Evolutionary conservation across 148 eudicot genomes (phyloP), one percentile per base, ranked within the genome.

Genomic region (Drosera capensis): DNA sequence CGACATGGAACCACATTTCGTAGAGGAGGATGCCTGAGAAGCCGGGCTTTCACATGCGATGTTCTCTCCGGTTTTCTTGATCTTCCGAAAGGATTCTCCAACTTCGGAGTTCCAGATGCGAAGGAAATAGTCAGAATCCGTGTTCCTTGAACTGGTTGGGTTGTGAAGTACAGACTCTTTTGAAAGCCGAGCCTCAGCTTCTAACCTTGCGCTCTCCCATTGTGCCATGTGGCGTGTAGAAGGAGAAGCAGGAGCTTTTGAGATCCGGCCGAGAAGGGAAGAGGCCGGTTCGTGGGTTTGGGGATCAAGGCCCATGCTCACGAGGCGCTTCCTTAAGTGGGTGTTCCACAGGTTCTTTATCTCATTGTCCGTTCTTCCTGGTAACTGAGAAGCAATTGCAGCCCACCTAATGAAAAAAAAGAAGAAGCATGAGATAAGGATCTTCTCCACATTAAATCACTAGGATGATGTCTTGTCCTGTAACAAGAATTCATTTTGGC

Each of bases 291-390:
- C 82, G 16, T 86, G 96, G n/a, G 94, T 86, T 22, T 63, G 71
- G 4, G 96, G 96, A 20, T 86, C 82, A 8, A 82, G 68, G 35
- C 96, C 96, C 82, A 75, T 73, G 43, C 45, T 45, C 24, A 76
- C 15, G 0, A 86, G 73, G 14, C 94, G 94, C 53, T 77, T 86
- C 70, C 59, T 76, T 38, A 86, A 57, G 57, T 82, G 85, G 5
- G 94, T 86, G 71, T 86, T 86, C 96, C 96, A 86, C 16, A 86
- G 57, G 80, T 86, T 86, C 62, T 86, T 86, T 68, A 86, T 74
- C 74, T 86, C 96, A 23, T 86, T 86, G 59, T 86, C 96, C 24
- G 96, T 86, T 62, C 96, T 71, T 51, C 95, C 96, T 1, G 85
- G 85, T 9, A 86, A 62, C 52, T 77, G 94, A n/a, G 88, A 58